Base-by-base conservation (phyloP, 2,329 filamentous ascomycete genomes). In the Helicocarpus griseus region DNA sequence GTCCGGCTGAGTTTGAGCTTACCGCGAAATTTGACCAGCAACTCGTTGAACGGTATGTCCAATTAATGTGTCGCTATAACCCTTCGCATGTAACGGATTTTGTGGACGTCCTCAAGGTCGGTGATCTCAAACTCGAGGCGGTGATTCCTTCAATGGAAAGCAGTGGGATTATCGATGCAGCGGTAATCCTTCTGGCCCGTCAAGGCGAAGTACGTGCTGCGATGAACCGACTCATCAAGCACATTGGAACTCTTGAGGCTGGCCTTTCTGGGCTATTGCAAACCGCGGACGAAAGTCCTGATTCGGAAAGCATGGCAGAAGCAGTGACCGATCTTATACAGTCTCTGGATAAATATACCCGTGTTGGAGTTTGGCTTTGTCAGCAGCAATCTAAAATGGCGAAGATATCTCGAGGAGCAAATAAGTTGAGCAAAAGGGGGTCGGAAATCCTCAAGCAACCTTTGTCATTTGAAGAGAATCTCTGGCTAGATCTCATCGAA, bases 341-440 rank as follows among this genome's bases (percentile, higher is more conserved):
- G 52, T 83, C 85, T 0, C 72, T 98, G 17, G 84, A 94, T 55
- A 96, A 95, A 65, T 97, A 95, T 68, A 82, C 85, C 1, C 85
- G 89, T 57, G 88, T 98, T 1, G 93, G 94, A 13, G 91, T 95
- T 48, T 98, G 93, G 93, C 75, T 98, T 11, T 97, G 93, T 60
- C 88, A 94, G 68, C 82, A 85, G 1, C 89, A 95, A 64, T 88
- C 81, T 46, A 87, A 85, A 61, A 79, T 77, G 0, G 68, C 73
- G 5, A 64, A 65, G 46, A 62, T 61, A 28, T 58, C 61, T 11
- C 61, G 61, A 17, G 51, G 58, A 9, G 55, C 57, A 40, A 63
- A 57, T 52, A 63, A 57, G 58, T 38, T 19, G 59, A 68, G 56
- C 60, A 68, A 58, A 49, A 68, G 53, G 52, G 63, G 51, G 54